A percentile compares a stretch with the other conserved stretches of the same genome.
phyloP scores from a whole-genome alignment of 2,329 filamentous ascomycete genomes.

The Westerdykella aurantiaca region DNA sequence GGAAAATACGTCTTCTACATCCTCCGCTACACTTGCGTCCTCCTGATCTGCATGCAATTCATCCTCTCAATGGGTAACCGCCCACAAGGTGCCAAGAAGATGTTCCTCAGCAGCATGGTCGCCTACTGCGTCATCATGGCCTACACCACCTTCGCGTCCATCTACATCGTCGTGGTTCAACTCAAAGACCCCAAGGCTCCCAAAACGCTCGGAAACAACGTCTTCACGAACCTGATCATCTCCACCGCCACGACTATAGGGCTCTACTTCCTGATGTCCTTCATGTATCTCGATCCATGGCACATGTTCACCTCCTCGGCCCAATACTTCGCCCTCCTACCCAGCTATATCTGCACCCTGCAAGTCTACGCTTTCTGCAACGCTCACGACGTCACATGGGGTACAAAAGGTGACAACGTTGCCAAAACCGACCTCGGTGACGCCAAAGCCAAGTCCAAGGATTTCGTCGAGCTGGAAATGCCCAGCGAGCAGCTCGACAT shows the following conservation, averaged over 20 bases:
- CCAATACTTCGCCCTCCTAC: constrained; percentile 90
- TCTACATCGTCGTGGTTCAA: constrained; percentile 86
- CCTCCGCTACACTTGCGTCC: constrained; percentile 74
- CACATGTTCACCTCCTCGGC: constrained; percentile 92
- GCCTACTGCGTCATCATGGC: constrained; percentile 92
- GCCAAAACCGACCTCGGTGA: constrained; percentile 87
- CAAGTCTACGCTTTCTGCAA: constrained; percentile 99
- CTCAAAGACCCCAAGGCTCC: constrained; percentile 50
- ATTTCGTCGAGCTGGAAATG: constrained; percentile 93
- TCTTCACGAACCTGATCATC: constrained; percentile 93
- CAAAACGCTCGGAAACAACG: constrained; percentile 68
- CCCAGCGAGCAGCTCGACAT: constrained; percentile 96
- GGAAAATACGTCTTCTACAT: constrained; percentile 81
- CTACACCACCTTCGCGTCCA: constrained; percentile 82
- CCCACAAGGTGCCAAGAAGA: constrained; percentile 85
- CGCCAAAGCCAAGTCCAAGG: constrained; percentile 66
- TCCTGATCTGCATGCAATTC: constrained; percentile 91
- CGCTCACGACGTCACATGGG: constrained; percentile 98
- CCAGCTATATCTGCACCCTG: constrained; percentile 90
- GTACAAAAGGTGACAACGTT: constrained; percentile 96
- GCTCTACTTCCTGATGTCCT: constrained; percentile 92
- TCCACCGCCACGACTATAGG: constrained; percentile 84
- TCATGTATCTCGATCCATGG: constrained; percentile 96
- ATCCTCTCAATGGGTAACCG: constrained; percentile 94
- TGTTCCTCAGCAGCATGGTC: constrained; percentile 83